A percentile compares a stretch with the other conserved stretches of the same genome.
phyloP scores from a whole-genome alignment of 257 asterid genomes.

The Solanum etuberosum region DNA sequence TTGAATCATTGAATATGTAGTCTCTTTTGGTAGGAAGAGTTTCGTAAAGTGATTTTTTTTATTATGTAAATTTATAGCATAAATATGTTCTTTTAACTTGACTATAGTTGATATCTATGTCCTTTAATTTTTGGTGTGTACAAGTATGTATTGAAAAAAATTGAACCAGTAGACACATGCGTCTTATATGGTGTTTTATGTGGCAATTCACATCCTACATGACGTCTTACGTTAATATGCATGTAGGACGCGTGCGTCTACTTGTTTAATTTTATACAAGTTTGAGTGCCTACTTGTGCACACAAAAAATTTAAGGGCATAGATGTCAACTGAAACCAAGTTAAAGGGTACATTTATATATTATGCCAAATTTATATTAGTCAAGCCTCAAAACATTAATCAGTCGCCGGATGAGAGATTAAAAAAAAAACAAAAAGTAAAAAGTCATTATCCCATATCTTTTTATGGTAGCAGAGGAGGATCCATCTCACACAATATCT shows the following conservation, averaged over 20 bases:
- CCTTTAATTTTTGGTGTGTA: fast-evolving
- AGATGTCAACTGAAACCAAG: background rate
- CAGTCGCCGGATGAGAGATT: background rate
- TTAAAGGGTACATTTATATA: background rate
- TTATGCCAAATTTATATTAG: background rate
- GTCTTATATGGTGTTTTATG: no score
- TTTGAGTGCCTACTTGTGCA: no score
- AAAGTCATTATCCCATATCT: background rate
- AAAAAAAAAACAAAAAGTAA: background rate
- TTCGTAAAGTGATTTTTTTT: no score
- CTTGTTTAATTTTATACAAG: no score
- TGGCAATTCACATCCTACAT: no score
- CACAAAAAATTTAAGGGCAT: background rate
- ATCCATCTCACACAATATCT: background rate
- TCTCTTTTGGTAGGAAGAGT: no score
- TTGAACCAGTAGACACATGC: no score
- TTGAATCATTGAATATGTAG: background rate
- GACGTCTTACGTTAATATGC: background rate
- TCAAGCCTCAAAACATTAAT: background rate
- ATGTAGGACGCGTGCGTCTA: background rate
- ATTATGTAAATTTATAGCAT: background rate
- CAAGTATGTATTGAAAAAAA: background rate
- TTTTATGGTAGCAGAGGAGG: background rate
- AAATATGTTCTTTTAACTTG: no score
- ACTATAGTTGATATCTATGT: background rate